Conservation (phyloP, 208 protist genomes). For the Acanthamoeba quina region DNA sequence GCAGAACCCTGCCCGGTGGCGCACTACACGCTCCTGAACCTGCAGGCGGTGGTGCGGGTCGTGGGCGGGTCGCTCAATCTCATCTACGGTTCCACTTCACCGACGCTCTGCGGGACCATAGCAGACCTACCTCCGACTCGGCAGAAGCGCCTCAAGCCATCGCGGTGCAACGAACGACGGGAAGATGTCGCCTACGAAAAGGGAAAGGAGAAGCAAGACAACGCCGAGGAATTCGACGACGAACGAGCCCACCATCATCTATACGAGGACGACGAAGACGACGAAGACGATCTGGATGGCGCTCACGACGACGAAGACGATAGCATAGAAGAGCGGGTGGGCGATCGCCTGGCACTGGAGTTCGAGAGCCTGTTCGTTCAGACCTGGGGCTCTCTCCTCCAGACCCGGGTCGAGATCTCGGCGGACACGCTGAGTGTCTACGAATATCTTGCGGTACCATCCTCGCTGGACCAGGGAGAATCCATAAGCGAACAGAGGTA, state of each 20-base stretch:
- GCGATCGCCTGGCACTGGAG: constrained; percentile 41
- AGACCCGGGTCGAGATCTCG: constrained; percentile 3
- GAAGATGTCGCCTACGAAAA: neutral
- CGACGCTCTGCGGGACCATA: neutral
- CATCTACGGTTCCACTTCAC: constrained; percentile 37
- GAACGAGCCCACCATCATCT: neutral
- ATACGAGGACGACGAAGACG: neutral
- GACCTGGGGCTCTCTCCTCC: constrained; percentile 22
- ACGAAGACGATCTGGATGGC: neutral
- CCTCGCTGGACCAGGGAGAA: neutral
- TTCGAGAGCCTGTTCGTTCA: constrained; percentile 19
- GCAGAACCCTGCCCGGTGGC: neutral
- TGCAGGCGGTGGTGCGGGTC: constrained; percentile 46
- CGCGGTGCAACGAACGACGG: neutral
- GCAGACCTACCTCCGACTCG: neutral
- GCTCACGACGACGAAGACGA: neutral
- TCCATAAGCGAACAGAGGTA: neutral
- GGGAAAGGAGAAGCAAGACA: constrained; percentile 16
- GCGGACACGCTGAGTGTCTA: constrained; percentile 12
- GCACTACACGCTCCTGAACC: constrained; percentile 13
- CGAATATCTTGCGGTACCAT: neutral
- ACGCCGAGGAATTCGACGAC: neutral
- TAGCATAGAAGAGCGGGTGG: neutral
- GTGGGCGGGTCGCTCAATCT: constrained; percentile 42
- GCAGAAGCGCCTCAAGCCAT: neutral